These are phyloP conservation scores for Pestalotiopsis fici DNA, from an alignment of 2,329 filamentous ascomycete species.

Conservation along the genomic window DNA sequence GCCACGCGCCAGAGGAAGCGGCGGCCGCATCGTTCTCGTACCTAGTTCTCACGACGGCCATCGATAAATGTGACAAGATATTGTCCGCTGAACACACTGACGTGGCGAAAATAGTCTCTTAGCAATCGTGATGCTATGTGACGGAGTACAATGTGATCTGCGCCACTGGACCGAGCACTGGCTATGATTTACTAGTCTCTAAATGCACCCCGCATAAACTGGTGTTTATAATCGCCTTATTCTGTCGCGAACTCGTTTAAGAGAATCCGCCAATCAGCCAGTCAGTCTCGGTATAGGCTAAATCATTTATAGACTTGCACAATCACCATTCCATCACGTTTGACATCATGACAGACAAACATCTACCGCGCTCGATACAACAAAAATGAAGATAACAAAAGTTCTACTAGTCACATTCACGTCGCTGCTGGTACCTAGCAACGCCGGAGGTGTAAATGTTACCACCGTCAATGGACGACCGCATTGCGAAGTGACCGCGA, in stretches of 20 bases:
- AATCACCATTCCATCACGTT: neutral
- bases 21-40: too few relatives aligned
- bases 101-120: neutral
- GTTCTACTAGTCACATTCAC: neutral
- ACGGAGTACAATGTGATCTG: neutral
- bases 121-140: neutral
- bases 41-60: too few relatives aligned
- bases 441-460: neutral
- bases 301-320: neutral
- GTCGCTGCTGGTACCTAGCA: neutral
- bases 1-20: too few relatives aligned
- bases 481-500: conserved; percentile 20
- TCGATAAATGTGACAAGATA: too few relatives aligned
- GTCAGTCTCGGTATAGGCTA: neutral
- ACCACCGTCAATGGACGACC: neutral
- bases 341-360: neutral
- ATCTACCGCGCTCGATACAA: neutral
- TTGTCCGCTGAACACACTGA: neutral
- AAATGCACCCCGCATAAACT: neutral
- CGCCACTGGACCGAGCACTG: neutral
- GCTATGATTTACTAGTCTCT: neutral
- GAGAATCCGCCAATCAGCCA: neutral
- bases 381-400: neutral
- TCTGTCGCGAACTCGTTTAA: neutral
- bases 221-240: neutral